phyloP scores from a whole-genome alignment of 805 yeast species.

The Nakazawaea wyomingensis region DNA sequence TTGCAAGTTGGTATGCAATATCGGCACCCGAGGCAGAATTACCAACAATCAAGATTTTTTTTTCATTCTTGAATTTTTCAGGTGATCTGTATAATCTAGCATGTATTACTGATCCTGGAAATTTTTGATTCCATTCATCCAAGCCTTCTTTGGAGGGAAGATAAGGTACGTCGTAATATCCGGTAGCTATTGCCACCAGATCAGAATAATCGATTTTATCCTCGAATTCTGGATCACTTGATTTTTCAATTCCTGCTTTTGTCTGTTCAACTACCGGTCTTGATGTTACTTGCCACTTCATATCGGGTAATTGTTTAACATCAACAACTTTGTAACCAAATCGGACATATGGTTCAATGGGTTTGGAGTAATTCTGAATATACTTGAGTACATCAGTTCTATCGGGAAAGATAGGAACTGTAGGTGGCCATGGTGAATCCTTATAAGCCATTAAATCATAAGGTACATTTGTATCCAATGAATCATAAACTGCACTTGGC shows the following conservation, averaged over 20 bases:
- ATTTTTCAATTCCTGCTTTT: conserved; percentile 22
- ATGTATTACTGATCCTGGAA: conserved; percentile 49
- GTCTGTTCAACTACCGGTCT: conserved; percentile 27
- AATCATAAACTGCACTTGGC: conserved; percentile 57
- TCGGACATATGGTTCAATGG: conserved; percentile 31
- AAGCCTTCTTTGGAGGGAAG: conserved; percentile 55
- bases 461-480: conserved; percentile 67
- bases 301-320: conserved; percentile 24
- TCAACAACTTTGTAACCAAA: conserved; percentile 44
- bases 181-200: conserved; percentile 59
- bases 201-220: conserved; percentile 43
- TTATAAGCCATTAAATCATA: conserved; percentile 62
- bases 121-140: conserved; percentile 35
- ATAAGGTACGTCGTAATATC: conserved; percentile 55
- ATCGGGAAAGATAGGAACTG: conserved; percentile 47
- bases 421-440: conserved; percentile 42
- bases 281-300: conserved; percentile 41
- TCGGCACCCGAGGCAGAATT: conserved; percentile 74
- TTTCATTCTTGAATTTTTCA: conserved; percentile 31
- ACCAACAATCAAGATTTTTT: conserved; percentile 62
- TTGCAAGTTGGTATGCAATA: conserved; percentile 55
- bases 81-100: conserved; percentile 51
- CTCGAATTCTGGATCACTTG: conserved; percentile 13
- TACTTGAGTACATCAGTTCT: conserved; percentile 56
- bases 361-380: conserved; percentile 44